Evolutionary conservation across 2,329 filamentous ascomycete genomes (phyloP).

Genomic region (Rhynchosporium graminicola): DNA sequence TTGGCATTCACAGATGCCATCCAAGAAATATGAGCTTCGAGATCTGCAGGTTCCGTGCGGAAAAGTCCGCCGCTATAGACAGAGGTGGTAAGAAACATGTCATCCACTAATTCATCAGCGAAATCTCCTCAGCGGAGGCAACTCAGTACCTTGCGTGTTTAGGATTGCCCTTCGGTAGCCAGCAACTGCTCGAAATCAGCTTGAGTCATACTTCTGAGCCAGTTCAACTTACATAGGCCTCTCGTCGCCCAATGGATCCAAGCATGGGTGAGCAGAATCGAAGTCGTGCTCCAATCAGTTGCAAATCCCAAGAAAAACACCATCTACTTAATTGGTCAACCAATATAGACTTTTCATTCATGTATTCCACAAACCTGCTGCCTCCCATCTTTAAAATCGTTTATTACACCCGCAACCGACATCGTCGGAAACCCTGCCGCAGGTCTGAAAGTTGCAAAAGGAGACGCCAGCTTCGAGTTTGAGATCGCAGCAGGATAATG

Average conservation of each 20-base stretch:
- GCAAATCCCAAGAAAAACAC: conserved; percentile 57
- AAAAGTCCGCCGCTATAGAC: conserved; percentile 42
- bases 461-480: conserved; percentile 54
- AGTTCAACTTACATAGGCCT: conserved; percentile 24
- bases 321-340: conserved; percentile 43
- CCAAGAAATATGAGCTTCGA: conserved; percentile 48
- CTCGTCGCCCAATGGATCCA: conserved; percentile 32
- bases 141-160: conserved; percentile 22
- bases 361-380: conserved; percentile 46
- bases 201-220: not conserved
- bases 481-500: conserved; percentile 59
- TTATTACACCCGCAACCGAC: conserved; percentile 59
- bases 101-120: conserved; percentile 47
- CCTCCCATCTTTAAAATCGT: conserved; percentile 53
- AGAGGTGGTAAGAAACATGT: conserved; percentile 53
- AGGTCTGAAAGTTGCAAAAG: conserved; percentile 54
- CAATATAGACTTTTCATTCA: not conserved
- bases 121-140: too few species aligned
- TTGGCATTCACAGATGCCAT: conserved; percentile 45
- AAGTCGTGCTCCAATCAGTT: conserved; percentile 43
- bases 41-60: conserved; percentile 49
- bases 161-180: conserved; percentile 28
- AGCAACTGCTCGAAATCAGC: conserved; percentile 22
- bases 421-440: conserved; percentile 43
- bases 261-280: conserved; percentile 26